These are phyloP conservation scores for Fusarium chaquense DNA, from an alignment of 2,329 filamentous ascomycete species.

Conservation along the genomic window DNA sequence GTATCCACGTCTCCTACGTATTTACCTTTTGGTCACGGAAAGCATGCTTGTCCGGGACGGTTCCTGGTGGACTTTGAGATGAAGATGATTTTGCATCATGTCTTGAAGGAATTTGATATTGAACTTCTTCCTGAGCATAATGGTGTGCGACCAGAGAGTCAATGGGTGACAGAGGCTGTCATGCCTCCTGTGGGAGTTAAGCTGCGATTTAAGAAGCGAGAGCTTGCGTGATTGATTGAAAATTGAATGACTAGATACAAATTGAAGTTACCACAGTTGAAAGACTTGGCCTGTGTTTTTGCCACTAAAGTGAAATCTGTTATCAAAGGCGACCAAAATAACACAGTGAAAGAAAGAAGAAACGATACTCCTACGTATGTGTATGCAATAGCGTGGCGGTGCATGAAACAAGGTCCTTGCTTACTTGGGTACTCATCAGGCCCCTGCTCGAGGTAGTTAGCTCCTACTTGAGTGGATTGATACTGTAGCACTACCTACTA, in stretches of 20 bases:
- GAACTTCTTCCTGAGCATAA: slow-evolving; percentile 38
- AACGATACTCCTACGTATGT: background rate
- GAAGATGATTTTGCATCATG: slow-evolving; percentile 48
- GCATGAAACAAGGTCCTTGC: slow-evolving; percentile 12
- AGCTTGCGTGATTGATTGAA: background rate
- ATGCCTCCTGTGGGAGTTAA: slow-evolving; percentile 39
- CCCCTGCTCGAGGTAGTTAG: background rate
- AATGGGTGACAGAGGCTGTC: slow-evolving; percentile 39
- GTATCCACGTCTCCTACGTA: slow-evolving; percentile 41
- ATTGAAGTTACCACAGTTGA: background rate
- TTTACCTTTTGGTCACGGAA: slow-evolving; percentile 53
- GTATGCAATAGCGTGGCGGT: background rate
- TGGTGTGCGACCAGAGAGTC: slow-evolving; percentile 35
- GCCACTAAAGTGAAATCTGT: background rate
- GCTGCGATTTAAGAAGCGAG: slow-evolving; percentile 31
- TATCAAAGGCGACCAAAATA: background rate
- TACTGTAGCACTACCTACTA: background rate
- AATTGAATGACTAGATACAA: too few relatives aligned
- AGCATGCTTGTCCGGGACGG: slow-evolving; percentile 50
- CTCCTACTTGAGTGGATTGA: slow-evolving; percentile 3
- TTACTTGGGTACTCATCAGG: background rate
- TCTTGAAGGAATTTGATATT: slow-evolving; percentile 38
- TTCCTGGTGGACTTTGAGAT: slow-evolving; percentile 51
- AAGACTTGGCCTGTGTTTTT: background rate
- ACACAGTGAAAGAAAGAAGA: background rate